Conservation (phyloP, 345 rosid species). For the Diplotaxis tenuifolia region DNA sequence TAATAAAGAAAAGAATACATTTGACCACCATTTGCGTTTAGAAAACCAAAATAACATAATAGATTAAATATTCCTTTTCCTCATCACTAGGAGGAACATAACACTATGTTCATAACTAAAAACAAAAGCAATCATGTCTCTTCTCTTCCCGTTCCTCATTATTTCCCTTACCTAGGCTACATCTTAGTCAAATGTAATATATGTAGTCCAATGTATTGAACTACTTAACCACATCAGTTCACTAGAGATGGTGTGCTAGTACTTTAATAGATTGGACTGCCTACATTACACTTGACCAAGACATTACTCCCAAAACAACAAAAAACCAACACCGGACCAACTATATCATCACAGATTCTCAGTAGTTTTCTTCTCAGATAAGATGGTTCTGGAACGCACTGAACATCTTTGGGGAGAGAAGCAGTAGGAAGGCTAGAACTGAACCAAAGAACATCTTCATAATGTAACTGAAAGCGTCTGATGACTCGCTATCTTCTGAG, state of each 20-base stretch:
- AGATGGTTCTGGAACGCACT: slow-evolving; percentile 59
- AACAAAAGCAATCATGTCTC: background rate
- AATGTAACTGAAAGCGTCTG: slow-evolving; percentile 49
- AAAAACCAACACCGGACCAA: slow-evolving; percentile 3
- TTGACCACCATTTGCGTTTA: background rate
- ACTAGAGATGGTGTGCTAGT: slow-evolving; percentile 26
- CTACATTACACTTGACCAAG: slow-evolving; percentile 21
- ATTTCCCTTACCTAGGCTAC: background rate
- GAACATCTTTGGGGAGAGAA: slow-evolving; percentile 54
- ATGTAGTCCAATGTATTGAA: slow-evolving; percentile 32
- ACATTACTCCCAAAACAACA: slow-evolving; percentile 6
- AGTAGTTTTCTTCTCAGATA: slow-evolving; percentile 24
- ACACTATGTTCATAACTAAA: slow-evolving; percentile 12
- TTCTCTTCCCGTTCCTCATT: background rate
- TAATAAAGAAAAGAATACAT: background rate
- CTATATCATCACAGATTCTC: background rate
- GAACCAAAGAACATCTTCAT: slow-evolving; percentile 77
- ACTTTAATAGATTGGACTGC: slow-evolving; percentile 34
- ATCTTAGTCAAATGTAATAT: slow-evolving; percentile 19
- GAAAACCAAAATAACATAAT: background rate
- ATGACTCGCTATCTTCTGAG: slow-evolving; percentile 45
- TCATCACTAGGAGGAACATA: slow-evolving; percentile 21
- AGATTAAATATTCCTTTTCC: slow-evolving; percentile 4
- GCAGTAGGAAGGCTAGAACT: slow-evolving; percentile 62
- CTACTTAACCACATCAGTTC: slow-evolving; percentile 35